Base-by-base conservation (phyloP, 768 basidiomycete species). In the Ramaria rubella region DNA sequence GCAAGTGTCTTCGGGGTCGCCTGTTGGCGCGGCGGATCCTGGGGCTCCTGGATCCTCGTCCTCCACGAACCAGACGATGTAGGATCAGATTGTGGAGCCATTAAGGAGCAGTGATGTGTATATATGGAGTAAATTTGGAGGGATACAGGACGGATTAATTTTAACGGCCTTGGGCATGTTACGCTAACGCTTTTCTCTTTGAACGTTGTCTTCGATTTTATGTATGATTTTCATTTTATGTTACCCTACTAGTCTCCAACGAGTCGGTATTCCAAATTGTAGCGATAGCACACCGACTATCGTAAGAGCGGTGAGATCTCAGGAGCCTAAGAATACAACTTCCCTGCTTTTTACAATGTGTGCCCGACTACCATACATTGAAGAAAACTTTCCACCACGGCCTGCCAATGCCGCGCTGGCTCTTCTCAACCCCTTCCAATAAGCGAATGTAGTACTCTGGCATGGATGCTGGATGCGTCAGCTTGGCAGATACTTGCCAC, bases 301-400 rank as follows among this genome's bases (percentile, higher is more conserved):
- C 19, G 5, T 15, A 19, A 14, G 15, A 17, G 14, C 23, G 40
- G 14, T 42, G 36, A 42, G 9, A 21, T n/a, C 40, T 24, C n/a
- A 4, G n/a, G 23, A 23, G 5, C 7, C 46, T 27, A 24, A 26
- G 24, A 48, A 26, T 9, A 27, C 23, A 26, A 26, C 21, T 48
- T 9, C 46, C 27, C 17, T 30, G 27, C 29, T 17, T 48, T 26
- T 2, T 48, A 24, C 23, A 19, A 24, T 30, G 29, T n/a, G 26
- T 45, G 26, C n/a, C n/a, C 15, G 5, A 40, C 15, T 5, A 84
- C 87, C 87, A 89, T 58, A 89, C 75, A 36, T 81, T 80, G 61
- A 91, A 84, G 68, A 91, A 87, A 42, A 86, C 71, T 67, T 91
- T 89, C 89, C 89, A 91, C 85, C 85, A 83, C 2, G 89, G 87